Evolutionary conservation across 495 filamentous ascomycete species (phyloP), one percentile per base, ranked within the genome.

Genomic region (Neurospora sp.): DNA sequence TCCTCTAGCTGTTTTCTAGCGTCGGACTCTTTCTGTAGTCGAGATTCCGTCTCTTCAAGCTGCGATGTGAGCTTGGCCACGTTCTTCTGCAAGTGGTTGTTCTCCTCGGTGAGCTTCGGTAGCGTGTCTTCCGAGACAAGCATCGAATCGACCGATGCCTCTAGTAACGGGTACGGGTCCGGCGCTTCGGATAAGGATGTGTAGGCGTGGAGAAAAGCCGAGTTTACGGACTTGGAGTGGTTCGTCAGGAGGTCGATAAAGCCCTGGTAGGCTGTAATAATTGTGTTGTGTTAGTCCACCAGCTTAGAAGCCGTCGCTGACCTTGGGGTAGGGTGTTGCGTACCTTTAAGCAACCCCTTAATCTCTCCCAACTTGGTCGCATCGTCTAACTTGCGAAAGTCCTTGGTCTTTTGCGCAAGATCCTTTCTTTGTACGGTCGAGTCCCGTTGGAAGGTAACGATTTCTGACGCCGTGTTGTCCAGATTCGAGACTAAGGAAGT

Each of bases 171-270:
- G 77, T 98, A 99, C 23, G 96, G 96, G 82, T 99, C 96, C 14
- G 96, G 95, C 0, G 93, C 96, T 83, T 98, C 96, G 54, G 95
- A 97, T 20, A 99, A 83, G 9, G 94, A 91, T 16, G 94, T 95
- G 81, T 99, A 99, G 37, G 95, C 84, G 77, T 96, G 93, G 41
- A 98, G 84, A 79, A 98, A 98, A 12, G 96, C 91, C 27, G 93
- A 93, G 72, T 95, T 95, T 23, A 95, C 93, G 5, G 93, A 88
- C 80, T 98, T 98, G 70, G 94, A 93, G 76, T 97, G 94, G 80
- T 93, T 98, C 27, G 95, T 97, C 71, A 98, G 85, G 69, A 96
- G 90, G 77, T 99, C 96, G 81, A 99, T 97, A 79, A 97, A 99
- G 37, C 91, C 91, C 81, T 99, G 96, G 83, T 99, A 99, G 18